These are phyloP conservation scores for Paecilomyces sp. DNA, from an alignment of 2,329 filamentous ascomycete species.

Conservation along the genomic window DNA sequence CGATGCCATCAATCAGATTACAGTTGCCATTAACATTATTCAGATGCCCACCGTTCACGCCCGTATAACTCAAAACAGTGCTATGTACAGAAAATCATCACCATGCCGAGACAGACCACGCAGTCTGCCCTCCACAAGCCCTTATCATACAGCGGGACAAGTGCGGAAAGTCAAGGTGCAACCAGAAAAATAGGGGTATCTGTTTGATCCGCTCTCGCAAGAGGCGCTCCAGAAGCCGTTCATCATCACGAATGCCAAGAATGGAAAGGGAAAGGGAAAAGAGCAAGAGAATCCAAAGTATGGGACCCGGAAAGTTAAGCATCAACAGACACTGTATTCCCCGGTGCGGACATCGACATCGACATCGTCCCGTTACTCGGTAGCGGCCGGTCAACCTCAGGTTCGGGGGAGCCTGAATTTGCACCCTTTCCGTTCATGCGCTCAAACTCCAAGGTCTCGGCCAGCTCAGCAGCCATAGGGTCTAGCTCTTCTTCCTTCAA, in stretches of 20 bases:
- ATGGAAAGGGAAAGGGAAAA: background rate
- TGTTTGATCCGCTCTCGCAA: conserved; percentile 17
- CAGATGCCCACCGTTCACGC: background rate
- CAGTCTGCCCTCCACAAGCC: background rate
- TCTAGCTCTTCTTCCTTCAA: conserved; percentile 42
- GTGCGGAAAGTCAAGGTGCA: conserved; percentile 1
- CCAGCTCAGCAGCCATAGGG: conserved; percentile 39
- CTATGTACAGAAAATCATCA: background rate
- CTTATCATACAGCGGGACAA: background rate
- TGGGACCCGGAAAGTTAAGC: conserved; percentile 8
- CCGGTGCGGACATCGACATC: conserved; percentile 17
- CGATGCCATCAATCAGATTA: background rate
- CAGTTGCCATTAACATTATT: background rate
- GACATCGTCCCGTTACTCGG: conserved; percentile 16
- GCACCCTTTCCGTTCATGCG: conserved; percentile 29
- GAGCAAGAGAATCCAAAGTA: background rate
- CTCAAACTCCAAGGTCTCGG: conserved; percentile 39
- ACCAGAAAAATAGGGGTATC: conserved; percentile 22
- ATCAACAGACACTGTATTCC: conserved; percentile 25
- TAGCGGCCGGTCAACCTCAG: conserved; percentile 15
- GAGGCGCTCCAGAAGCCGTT: conserved; percentile 12
- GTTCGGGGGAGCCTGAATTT: conserved; percentile 20
- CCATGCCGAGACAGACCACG: background rate
- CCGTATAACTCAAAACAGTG: background rate
- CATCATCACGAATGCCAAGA: background rate